Conservation (phyloP, 441 rosid genomes). For the Populus hybrid region DNA sequence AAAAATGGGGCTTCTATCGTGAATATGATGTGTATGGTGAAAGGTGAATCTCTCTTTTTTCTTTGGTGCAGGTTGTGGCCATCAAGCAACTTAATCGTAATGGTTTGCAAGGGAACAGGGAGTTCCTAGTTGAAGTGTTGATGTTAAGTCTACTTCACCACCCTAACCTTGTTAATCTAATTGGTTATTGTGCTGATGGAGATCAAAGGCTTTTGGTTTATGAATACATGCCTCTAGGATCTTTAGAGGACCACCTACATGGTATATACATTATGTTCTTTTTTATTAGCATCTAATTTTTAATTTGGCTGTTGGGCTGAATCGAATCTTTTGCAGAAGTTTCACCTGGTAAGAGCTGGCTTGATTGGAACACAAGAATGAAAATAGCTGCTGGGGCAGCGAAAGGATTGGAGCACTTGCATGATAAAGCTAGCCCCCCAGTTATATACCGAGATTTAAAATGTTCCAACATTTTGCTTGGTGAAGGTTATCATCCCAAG, state of each 20-base stretch:
- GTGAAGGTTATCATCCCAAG: slow-evolving; percentile 71
- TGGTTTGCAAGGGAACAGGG: slow-evolving; percentile 87
- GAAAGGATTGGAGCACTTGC: slow-evolving; percentile 82
- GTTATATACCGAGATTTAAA: slow-evolving; percentile 92
- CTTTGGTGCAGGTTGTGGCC: slow-evolving; percentile 59
- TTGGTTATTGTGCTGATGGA: slow-evolving; percentile 88
- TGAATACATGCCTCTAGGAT: slow-evolving; percentile 84
- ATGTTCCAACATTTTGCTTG: slow-evolving; percentile 88
- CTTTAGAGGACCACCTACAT: slow-evolving; percentile 76
- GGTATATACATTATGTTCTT: slow-evolving; percentile 32
- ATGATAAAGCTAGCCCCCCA: slow-evolving; percentile 86
- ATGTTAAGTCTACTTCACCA: slow-evolving; percentile 79
- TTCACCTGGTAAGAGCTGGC: slow-evolving; percentile 52
- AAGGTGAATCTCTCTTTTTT: slow-evolving; percentile 10
- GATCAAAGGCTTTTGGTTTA: slow-evolving; percentile 89
- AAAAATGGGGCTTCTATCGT: background rate
- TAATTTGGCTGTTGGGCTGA: background rate
- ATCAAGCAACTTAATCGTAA: slow-evolving; percentile 86
- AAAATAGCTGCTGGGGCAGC: slow-evolving; percentile 97
- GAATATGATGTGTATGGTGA: background rate
- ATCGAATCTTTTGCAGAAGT: slow-evolving; percentile 44
- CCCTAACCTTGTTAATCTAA: slow-evolving; percentile 76
- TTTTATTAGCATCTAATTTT: background rate
- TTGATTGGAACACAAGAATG: slow-evolving; percentile 97
- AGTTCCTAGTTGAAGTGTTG: slow-evolving; percentile 79